phyloP scores from a whole-genome alignment of 2,329 filamentous ascomycete species.

The Alternaria alternata region DNA sequence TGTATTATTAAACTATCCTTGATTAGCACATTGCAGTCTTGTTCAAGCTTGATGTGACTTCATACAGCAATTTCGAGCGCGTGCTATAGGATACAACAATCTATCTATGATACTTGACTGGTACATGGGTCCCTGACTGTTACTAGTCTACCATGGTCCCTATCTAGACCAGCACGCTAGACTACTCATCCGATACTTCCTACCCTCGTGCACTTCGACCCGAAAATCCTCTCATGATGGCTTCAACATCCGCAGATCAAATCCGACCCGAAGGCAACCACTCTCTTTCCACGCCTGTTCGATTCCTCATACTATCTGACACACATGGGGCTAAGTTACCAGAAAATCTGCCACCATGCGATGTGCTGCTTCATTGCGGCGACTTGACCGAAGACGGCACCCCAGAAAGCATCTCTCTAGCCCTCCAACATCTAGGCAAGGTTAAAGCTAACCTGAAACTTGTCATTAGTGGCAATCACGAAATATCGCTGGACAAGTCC shows the following conservation, averaged over 20 bases:
- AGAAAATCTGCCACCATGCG: slow-evolving; percentile 56
- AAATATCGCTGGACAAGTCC: slow-evolving; percentile 62
- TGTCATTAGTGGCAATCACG: slow-evolving; percentile 69
- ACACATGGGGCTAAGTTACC: slow-evolving; percentile 42
- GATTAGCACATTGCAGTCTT: neutral
- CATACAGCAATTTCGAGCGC: neutral
- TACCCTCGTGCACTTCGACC: neutral
- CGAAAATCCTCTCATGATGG: neutral
- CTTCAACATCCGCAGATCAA: neutral
- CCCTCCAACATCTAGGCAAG: slow-evolving; percentile 55
- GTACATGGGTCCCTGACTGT: neutral
- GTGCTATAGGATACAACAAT: neutral
- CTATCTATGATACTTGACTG: neutral
- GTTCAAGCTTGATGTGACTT: neutral
- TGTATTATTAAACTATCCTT: neutral
- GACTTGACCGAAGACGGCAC: slow-evolving; percentile 63
- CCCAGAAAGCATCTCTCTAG: slow-evolving; percentile 54
- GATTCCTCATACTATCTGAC: slow-evolving; percentile 54
- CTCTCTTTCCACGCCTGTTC: slow-evolving; percentile 8
- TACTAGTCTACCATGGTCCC: neutral
- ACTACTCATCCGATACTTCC: neutral
- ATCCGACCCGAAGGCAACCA: neutral
- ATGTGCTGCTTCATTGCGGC: slow-evolving; percentile 66
- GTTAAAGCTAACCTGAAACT: slow-evolving; percentile 65
- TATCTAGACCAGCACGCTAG: neutral